Percentiles rank a stretch among this genome's conserved stretches.
phyloP scores from a whole-genome alignment of 306 rosid species.

The Quercus engelmannii region DNA sequence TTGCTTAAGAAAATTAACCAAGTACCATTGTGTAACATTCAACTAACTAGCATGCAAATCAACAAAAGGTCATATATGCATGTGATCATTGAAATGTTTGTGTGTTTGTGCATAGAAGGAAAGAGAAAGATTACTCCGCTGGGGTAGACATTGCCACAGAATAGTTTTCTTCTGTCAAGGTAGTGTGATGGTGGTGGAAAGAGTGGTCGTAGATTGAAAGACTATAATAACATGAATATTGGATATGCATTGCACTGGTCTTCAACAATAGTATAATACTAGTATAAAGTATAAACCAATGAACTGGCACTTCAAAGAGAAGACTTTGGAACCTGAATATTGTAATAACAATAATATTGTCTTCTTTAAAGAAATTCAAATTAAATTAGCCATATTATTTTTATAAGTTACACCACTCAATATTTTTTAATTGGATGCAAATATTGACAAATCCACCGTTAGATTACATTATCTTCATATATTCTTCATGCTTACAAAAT shows the following conservation, averaged over 20 bases:
- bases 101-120: not conserved
- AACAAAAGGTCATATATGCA: not conserved
- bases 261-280: no score
- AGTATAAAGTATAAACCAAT: not conserved
- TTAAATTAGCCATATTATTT: no score
- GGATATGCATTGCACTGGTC: not conserved
- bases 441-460: no score
- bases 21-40: no score
- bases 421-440: no score
- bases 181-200: not conserved
- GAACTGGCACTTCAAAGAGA: conserved; percentile 24
- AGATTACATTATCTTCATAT: no score
- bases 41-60: not conserved
- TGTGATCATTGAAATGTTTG: not conserved
- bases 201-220: not conserved
- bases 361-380: no score
- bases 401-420: no score
- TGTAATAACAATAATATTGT: not conserved
- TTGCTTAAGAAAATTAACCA: not conserved
- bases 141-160: conserved; percentile 64
- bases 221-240: not conserved
- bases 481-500: no score
- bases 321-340: not conserved
- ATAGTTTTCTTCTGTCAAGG: not conserved
- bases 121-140: conserved; percentile 49